Evolutionary conservation across 768 basidiomycete species (phyloP).

Genomic region (Pulveroboletus frians): DNA sequence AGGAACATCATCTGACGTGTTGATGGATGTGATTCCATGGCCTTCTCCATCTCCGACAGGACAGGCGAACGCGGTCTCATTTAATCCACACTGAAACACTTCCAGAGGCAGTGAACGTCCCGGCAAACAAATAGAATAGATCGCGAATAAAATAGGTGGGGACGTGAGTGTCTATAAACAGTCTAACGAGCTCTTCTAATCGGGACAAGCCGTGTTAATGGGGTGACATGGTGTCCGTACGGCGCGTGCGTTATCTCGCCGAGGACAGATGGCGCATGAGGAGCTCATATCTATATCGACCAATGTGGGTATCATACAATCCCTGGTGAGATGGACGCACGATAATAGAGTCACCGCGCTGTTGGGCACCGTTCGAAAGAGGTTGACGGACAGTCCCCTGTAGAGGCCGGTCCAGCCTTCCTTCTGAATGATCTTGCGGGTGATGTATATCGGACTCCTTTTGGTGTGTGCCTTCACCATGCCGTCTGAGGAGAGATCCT

Average conservation of each 20-base stretch:
- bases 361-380: constrained; percentile 92
- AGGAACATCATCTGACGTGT: too few species aligned
- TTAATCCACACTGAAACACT: constrained; percentile 14
- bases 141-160: neutral
- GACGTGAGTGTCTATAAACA: neutral
- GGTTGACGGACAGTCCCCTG: constrained; percentile 89
- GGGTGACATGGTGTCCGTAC: too few species aligned
- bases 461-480: constrained; percentile 52
- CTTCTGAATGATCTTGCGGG: constrained; percentile 63
- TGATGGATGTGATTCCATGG: too few species aligned
- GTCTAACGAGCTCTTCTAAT: constrained; percentile 18
- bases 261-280: constrained; percentile 31
- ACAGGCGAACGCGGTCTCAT: too few species aligned
- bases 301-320: constrained; percentile 3
- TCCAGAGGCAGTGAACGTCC: constrained; percentile 3
- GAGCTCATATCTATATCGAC: constrained; percentile 24
- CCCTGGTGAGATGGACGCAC: constrained; percentile 17
- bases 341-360: constrained; percentile 89
- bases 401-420: constrained; percentile 92
- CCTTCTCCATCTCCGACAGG: neutral
- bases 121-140: constrained; percentile 2
- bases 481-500: constrained; percentile 54
- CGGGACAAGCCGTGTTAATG: neutral
- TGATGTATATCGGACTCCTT: constrained; percentile 71
- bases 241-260: constrained; percentile 11